phyloP scores from a whole-genome alignment of 768 basidiomycete species.

The Mycena rebaudengoi region DNA sequence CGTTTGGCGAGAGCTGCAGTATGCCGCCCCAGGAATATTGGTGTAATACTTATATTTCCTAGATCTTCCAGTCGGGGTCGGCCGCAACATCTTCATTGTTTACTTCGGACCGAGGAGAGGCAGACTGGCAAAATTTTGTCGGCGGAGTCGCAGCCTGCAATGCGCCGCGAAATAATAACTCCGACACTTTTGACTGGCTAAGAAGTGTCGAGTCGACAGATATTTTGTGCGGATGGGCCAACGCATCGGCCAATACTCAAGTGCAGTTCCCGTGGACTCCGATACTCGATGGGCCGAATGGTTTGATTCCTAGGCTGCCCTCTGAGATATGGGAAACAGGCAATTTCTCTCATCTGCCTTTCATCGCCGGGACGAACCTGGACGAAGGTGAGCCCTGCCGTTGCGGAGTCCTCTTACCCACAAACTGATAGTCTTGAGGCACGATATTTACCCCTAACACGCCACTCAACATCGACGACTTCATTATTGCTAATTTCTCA shows the following conservation, averaged over 20 bases:
- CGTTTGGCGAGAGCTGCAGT: slow-evolving; percentile 41
- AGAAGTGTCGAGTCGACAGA: slow-evolving; percentile 34
- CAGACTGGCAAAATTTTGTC: slow-evolving; percentile 40
- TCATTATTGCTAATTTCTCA: slow-evolving; percentile 6
- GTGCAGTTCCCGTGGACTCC: slow-evolving; percentile 42
- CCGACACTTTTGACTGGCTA: slow-evolving; percentile 40
- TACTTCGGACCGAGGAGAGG: slow-evolving; percentile 37
- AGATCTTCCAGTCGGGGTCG: slow-evolving; percentile 55
- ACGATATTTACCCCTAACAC: not conserved
- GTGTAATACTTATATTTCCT: not conserved
- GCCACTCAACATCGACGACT: not conserved
- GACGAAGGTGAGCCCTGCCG: slow-evolving; percentile 48
- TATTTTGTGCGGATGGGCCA: slow-evolving; percentile 34
- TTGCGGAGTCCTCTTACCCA: not conserved
- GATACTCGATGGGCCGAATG: slow-evolving; percentile 46
- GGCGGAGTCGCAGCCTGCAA: slow-evolving; percentile 37
- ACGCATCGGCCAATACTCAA: slow-evolving; percentile 28
- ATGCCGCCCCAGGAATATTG: slow-evolving; percentile 11
- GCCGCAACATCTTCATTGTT: slow-evolving; percentile 35
- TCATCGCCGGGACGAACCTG: slow-evolving; percentile 51
- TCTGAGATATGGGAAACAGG: slow-evolving; percentile 39
- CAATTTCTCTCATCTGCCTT: slow-evolving; percentile 47
- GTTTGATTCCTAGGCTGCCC: slow-evolving; percentile 45
- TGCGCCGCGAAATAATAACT: slow-evolving; percentile 29
- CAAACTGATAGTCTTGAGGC: not conserved